Evolutionary conservation across 1,139 yeast species (phyloP), one percentile per base, ranked within the genome.

Genomic region (Suhomyces yuchorum): DNA sequence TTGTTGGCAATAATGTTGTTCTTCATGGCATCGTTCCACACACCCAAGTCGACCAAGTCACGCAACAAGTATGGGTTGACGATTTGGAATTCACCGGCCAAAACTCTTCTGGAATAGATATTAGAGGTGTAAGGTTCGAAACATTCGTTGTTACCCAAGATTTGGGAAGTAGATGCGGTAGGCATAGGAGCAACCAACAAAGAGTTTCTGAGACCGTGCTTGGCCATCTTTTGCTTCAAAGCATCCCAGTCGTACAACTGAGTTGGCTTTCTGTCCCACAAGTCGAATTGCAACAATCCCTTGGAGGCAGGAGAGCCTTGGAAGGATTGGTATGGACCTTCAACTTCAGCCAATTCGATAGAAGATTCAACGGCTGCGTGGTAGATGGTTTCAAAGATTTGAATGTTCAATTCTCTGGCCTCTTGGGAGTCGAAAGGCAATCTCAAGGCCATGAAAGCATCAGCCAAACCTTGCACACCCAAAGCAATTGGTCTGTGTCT

Each of bases 111-210:
- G 43, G 90, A 82, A 71, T 88, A 89, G 61, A 89, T 85, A 70
- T 89, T 89, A 40, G 96, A 87, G 26, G 96, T 89, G 68, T 84
- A 85, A 22, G 97, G 97, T 68, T 89, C 97, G 67, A 89, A 89
- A 66, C 96, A 89, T 68, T 89, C 97, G 62, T 86, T 90, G 74
- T 81, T 85, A 38, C 96, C 97, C 54, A 89, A 75, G 52, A 89
- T 89, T 70, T 89, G 96, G 15, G 96, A 90, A 1, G 97, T 89
- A 2, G 96, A 88, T 2, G 96, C 96, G 26, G 97, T 89, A 39
- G 97, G 97, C 97, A 89, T 89, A 42, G 96, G 96, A 3, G 96
- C 97, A 48, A 88, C 88, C 48, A 90, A 73, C 59, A 89, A 71
- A 14, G 96, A 89, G 76, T 89, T 89, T 62, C 96, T 76, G 50